Evolutionary conservation across 495 filamentous ascomycete species (phyloP).

Genomic region (Mytilinidion resinicola): DNA sequence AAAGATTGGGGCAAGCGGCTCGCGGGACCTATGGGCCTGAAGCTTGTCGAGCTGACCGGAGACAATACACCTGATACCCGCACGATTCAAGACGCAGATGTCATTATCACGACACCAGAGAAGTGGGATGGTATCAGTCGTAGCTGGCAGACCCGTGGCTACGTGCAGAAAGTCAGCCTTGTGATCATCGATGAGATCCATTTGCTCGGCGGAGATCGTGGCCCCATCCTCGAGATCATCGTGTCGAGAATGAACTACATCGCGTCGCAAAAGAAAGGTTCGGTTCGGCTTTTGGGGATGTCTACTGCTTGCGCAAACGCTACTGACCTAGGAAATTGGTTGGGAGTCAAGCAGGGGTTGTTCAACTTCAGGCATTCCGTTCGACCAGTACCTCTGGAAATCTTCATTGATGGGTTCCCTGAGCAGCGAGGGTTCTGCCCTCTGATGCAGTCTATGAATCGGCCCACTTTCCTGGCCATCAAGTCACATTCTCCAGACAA

Average conservation of each 20-base stretch:
- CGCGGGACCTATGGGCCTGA: constrained; percentile 77
- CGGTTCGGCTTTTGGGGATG: constrained; percentile 91
- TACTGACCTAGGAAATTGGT: constrained; percentile 88
- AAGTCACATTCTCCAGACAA: constrained; percentile 93
- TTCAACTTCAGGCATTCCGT: constrained; percentile 99
- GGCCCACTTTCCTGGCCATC: constrained; percentile 93
- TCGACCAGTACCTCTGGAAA: constrained; percentile 87
- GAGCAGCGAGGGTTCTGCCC: constrained; percentile 94
- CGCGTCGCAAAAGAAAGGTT: constrained; percentile 80
- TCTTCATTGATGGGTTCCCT: constrained; percentile 96
- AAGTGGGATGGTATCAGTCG: constrained; percentile 99
- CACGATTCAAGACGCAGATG: constrained; percentile 89
- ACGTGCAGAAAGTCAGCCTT: constrained; percentile 88
- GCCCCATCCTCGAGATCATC: constrained; percentile 97
- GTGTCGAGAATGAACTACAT: constrained; percentile 99
- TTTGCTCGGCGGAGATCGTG: constrained; percentile 87
- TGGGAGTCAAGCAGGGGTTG: constrained; percentile 92
- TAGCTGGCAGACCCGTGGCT: constrained; percentile 94
- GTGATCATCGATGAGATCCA: constrained; percentile 99
- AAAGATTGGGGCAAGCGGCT: constrained; percentile 88
- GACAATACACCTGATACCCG: constrained; percentile 97
- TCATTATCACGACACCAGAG: constrained; percentile 97
- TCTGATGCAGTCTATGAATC: constrained; percentile 98
- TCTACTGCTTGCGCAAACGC: constrained; percentile 98
- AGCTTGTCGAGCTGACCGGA: constrained; percentile 92